Conservation (phyloP, 2,329 filamentous ascomycete genomes). For the Aspergillus hiratsukae region DNA sequence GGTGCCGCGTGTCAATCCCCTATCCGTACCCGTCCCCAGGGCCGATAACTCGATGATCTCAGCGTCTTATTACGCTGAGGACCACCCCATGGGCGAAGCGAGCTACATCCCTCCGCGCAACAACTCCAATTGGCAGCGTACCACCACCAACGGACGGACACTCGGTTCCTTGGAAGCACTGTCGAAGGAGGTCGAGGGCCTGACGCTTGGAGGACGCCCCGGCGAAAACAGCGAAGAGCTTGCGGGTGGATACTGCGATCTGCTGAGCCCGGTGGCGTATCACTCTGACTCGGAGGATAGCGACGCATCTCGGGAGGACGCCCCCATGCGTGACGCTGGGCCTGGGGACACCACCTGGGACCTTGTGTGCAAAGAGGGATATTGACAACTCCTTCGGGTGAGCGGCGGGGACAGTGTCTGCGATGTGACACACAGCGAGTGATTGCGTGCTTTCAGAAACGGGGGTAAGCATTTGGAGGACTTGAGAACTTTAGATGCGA, state of each 20-base stretch:
- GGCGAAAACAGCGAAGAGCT: neutral
- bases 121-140: slow-evolving; percentile 2
- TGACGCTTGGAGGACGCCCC: neutral
- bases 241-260: slow-evolving; percentile 2
- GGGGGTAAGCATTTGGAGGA: neutral
- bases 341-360: slow-evolving; percentile 13
- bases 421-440: neutral
- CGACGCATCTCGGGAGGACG: neutral
- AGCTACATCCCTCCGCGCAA: neutral
- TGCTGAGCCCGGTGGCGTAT: neutral
- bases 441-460: neutral
- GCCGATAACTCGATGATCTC: neutral
- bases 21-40: neutral
- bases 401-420: neutral
- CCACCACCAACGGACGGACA: neutral
- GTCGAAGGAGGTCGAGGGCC: neutral
- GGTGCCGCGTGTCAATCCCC: neutral
- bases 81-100: neutral
- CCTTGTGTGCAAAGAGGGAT: slow-evolving; percentile 11
- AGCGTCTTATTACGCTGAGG: neutral
- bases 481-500: neutral
- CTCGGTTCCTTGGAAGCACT: neutral
- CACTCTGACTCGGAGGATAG: slow-evolving; percentile 10
- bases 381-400: neutral
- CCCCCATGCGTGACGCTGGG: neutral